These are phyloP conservation scores for Plantago elongata DNA, from an alignment of 257 asterid genomes.

Conservation along the genomic window DNA sequence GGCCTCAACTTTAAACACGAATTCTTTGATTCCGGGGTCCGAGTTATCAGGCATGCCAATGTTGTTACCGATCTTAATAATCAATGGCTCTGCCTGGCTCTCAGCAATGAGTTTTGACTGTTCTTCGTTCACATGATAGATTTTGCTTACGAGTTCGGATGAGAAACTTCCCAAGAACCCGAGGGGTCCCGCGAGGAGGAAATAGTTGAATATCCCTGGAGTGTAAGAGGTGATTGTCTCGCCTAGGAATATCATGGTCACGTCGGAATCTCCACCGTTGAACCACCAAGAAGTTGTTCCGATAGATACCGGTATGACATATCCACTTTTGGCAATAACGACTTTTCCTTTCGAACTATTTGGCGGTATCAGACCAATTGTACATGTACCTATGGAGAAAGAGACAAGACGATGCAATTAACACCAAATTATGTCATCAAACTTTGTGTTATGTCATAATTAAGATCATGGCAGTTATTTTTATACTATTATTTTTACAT, in stretches of 20 bases:
- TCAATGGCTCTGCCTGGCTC: conserved; percentile 24
- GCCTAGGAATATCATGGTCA: conserved; percentile 32
- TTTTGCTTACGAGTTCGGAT: conserved; percentile 22
- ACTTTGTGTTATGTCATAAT: too few species aligned
- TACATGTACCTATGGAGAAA: conserved; percentile 31
- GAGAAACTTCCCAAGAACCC: conserved; percentile 36
- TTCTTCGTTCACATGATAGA: conserved; percentile 10
- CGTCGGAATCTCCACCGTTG: conserved; percentile 32
- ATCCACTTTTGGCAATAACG: conserved; percentile 25
- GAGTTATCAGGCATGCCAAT: conserved; percentile 22
- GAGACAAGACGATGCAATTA: too few species aligned
- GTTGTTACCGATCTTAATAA: conserved; percentile 15
- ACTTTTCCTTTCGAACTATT: conserved; percentile 23
- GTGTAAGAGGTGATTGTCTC: conserved; percentile 17
- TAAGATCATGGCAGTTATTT: too few species aligned
- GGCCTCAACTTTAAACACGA: not conserved
- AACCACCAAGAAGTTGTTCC: conserved; percentile 47
- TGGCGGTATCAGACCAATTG: conserved; percentile 32
- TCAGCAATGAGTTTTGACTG: conserved; percentile 24
- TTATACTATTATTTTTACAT: too few species aligned
- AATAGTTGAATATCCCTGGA: conserved; percentile 23
- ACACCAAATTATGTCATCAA: too few species aligned
- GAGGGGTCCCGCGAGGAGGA: conserved; percentile 31
- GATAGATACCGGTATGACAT: conserved; percentile 27
- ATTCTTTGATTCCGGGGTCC: not conserved